Conservation (phyloP, 1,284 basidiomycete genomes). For the Leccinum griseonigrum region DNA sequence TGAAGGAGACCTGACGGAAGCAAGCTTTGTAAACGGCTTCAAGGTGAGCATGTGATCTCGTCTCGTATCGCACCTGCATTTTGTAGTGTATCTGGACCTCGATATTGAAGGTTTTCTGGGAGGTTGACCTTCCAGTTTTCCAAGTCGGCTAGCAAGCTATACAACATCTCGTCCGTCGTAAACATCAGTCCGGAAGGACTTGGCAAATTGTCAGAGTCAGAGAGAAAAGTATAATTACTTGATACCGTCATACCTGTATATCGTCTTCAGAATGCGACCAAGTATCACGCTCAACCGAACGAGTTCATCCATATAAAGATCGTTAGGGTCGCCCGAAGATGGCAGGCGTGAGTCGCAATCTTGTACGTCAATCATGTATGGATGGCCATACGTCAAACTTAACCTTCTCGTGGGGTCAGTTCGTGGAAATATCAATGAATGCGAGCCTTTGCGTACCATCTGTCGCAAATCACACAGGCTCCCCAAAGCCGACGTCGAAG, state of each 20-base stretch:
- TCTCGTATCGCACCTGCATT: conserved; percentile 54
- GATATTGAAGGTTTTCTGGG: conserved; percentile 73
- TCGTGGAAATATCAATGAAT: conserved; percentile 3
- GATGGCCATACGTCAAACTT: conserved; percentile 79
- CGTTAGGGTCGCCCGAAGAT: conserved; percentile 68
- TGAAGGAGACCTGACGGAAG: conserved; percentile 69
- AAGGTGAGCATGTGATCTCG: neutral
- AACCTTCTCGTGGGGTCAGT: conserved; percentile 46
- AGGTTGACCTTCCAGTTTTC: conserved; percentile 75
- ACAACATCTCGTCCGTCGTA: conserved; percentile 76
- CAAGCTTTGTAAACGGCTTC: conserved; percentile 7
- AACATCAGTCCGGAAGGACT: conserved; percentile 85
- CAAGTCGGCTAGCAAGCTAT: conserved; percentile 69
- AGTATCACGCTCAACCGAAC: conserved; percentile 85
- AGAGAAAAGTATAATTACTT: neutral
- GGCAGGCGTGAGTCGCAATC: conserved; percentile 92
- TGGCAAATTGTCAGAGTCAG: conserved; percentile 15
- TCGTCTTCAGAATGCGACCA: conserved; percentile 86
- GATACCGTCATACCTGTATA: conserved; percentile 63
- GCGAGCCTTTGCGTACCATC: conserved; percentile 60
- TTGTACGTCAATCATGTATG: conserved; percentile 88
- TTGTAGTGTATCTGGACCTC: conserved; percentile 59
- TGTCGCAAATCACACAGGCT: conserved; percentile 85
- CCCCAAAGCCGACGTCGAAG: conserved; percentile 86
- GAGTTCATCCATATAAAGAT: conserved; percentile 81